Percentiles rank a stretch among this genome's conserved stretches.
phyloP scores from a whole-genome alignment of 2,329 filamentous ascomycete species.

The Cephalotrichum gorgonifer region DNA sequence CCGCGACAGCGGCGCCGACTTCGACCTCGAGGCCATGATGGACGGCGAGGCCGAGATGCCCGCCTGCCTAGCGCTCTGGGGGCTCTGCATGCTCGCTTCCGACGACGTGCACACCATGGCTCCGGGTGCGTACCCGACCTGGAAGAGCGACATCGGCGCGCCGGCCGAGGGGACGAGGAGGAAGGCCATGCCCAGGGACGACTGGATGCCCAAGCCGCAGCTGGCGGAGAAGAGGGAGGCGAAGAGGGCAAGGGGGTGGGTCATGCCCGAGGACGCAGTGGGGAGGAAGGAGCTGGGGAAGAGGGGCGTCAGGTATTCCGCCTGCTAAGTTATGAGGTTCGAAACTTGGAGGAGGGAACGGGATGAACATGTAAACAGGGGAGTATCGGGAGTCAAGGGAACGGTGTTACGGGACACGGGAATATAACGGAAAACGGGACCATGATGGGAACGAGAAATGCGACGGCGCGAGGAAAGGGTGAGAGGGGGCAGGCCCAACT shows the following conservation, averaged over 20 bases:
- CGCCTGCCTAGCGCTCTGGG: slow-evolving; percentile 67
- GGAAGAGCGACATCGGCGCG: slow-evolving; percentile 63
- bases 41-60: slow-evolving; percentile 44
- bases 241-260: slow-evolving; percentile 64
- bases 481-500: no score
- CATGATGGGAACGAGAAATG: no score
- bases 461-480: no score
- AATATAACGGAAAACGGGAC: no score
- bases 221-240: slow-evolving; percentile 66
- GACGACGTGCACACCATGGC: slow-evolving; percentile 44
- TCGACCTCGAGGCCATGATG: slow-evolving; percentile 15
- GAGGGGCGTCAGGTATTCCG: slow-evolving; percentile 49
- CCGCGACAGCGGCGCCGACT: slow-evolving; percentile 8
- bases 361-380: no score
- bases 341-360: neutral
- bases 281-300: slow-evolving; percentile 62
- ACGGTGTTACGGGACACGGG: no score
- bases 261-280: slow-evolving; percentile 63
- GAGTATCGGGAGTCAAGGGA: no score
- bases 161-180: slow-evolving; percentile 62
- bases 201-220: slow-evolving; percentile 67
- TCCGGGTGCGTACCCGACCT: slow-evolving; percentile 49
- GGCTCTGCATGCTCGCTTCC: slow-evolving; percentile 60
- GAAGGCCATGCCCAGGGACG: slow-evolving; percentile 59
- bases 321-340: slow-evolving; percentile 17